These are phyloP conservation scores for Peltaster fructicola DNA, from an alignment of 2,329 filamentous ascomycete species.

Conservation along the genomic window DNA sequence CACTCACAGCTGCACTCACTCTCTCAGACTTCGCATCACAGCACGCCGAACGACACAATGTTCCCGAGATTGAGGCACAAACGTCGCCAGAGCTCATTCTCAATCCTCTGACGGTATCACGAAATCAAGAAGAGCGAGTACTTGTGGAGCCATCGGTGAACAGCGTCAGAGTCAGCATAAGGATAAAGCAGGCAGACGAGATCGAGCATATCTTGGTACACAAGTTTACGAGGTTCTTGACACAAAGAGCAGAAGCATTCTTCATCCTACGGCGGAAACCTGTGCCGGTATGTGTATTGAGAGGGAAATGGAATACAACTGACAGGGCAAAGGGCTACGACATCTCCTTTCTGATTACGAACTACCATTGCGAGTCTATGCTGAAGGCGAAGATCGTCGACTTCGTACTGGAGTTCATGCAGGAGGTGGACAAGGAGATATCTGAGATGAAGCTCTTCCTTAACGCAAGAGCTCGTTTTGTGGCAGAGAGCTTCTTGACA, in stretches of 20 bases:
- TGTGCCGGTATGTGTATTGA: slow-evolving; percentile 49
- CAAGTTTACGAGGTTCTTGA: slow-evolving; percentile 95
- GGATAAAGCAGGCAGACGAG: slow-evolving; percentile 98
- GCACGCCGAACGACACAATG: slow-evolving; percentile 90
- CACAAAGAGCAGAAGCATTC: slow-evolving; percentile 88
- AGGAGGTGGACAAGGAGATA: slow-evolving; percentile 99
- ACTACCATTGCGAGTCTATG: slow-evolving; percentile 98
- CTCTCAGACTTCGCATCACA: slow-evolving; percentile 96
- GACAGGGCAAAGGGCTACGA: slow-evolving; percentile 59
- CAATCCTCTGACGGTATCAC: slow-evolving; percentile 74
- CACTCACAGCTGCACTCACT: slow-evolving; percentile 80
- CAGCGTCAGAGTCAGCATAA: slow-evolving; percentile 90
- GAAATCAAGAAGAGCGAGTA: slow-evolving; percentile 94
- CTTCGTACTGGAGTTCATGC: slow-evolving; percentile 99
- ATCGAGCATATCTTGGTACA: slow-evolving; percentile 96
- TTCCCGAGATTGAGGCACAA: slow-evolving; percentile 87
- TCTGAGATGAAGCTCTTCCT: slow-evolving; percentile 99
- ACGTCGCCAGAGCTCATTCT: slow-evolving; percentile 87
- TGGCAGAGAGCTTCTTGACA: slow-evolving; percentile 94
- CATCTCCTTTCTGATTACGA: slow-evolving; percentile 96
- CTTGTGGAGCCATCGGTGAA: slow-evolving; percentile 94
- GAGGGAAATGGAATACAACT: slow-evolving; percentile 3
- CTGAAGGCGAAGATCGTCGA: slow-evolving; percentile 97
- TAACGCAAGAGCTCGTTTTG: slow-evolving; percentile 91
- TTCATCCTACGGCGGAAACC: slow-evolving; percentile 92